Conservation (phyloP, 2,329 filamentous ascomycete genomes). For the Exophiala sp. region DNA sequence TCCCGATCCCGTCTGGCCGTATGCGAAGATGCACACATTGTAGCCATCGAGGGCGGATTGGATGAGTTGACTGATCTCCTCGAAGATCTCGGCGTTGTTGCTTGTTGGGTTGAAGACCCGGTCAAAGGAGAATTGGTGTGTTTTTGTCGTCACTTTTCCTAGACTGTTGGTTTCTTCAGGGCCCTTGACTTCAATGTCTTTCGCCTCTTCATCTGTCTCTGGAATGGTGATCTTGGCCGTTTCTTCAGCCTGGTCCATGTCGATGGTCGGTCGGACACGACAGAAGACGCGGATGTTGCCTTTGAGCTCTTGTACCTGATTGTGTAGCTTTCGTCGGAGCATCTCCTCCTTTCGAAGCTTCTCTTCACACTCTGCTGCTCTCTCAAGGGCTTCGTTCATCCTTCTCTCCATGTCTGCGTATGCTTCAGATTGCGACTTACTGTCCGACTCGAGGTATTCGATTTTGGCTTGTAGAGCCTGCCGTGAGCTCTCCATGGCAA, state of each 20-base stretch:
- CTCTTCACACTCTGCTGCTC: slow-evolving; percentile 64
- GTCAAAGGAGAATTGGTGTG: slow-evolving; percentile 83
- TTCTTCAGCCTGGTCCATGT: slow-evolving; percentile 52
- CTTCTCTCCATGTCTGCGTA: slow-evolving; percentile 75
- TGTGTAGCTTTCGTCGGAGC: slow-evolving; percentile 83
- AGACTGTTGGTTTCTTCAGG: slow-evolving; percentile 78
- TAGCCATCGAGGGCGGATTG: slow-evolving; percentile 95
- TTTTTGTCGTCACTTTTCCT: slow-evolving; percentile 68
- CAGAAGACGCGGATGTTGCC: slow-evolving; percentile 99
- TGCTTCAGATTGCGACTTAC: slow-evolving; percentile 78
- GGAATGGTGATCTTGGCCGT: slow-evolving; percentile 73
- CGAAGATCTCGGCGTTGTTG: slow-evolving; percentile 81
- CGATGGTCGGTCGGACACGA: slow-evolving; percentile 72
- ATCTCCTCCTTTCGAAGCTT: slow-evolving; percentile 90
- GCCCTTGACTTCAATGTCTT: slow-evolving; percentile 77
- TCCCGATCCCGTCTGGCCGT: slow-evolving; percentile 92
- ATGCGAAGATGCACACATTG: slow-evolving; percentile 98
- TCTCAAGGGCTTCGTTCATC: slow-evolving; percentile 68
- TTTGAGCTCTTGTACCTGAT: slow-evolving; percentile 95
- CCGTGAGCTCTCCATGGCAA: slow-evolving; percentile 66
- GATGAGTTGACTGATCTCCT: slow-evolving; percentile 92
- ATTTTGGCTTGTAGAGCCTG: slow-evolving; percentile 74
- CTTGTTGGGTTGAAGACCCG: slow-evolving; percentile 76
- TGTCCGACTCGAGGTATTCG: slow-evolving; percentile 83
- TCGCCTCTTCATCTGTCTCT: slow-evolving; percentile 70